phyloP scores from a whole-genome alignment of 2,329 filamentous ascomycete species.

The Colletotrichum paranaense region DNA sequence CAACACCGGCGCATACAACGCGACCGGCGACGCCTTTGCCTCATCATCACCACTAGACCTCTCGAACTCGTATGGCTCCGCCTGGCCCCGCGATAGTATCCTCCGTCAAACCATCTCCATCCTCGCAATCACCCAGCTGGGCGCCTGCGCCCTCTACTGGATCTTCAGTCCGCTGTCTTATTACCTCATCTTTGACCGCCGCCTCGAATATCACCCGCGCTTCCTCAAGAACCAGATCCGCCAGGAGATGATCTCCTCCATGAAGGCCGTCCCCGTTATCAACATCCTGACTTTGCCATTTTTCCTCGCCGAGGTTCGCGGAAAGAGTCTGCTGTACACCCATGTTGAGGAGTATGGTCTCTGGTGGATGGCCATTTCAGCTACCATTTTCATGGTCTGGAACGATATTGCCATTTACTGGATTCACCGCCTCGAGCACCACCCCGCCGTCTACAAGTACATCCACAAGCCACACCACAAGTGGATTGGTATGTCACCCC shows the following conservation, averaged over 20 bases:
- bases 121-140: slow-evolving; percentile 51
- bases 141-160: slow-evolving; percentile 65
- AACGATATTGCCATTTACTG: slow-evolving; percentile 60
- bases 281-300: slow-evolving; percentile 57
- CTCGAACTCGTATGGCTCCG: slow-evolving; percentile 39
- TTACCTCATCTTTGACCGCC: slow-evolving; percentile 69
- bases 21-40: slow-evolving; percentile 31
- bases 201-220: slow-evolving; percentile 58
- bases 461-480: slow-evolving; percentile 62
- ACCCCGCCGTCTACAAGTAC: slow-evolving; percentile 58
- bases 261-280: slow-evolving; percentile 56
- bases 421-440: slow-evolving; percentile 59
- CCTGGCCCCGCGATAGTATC: slow-evolving; percentile 54
- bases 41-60: neutral
- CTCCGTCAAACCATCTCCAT: slow-evolving; percentile 52
- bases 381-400: slow-evolving; percentile 56
- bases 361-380: slow-evolving; percentile 51
- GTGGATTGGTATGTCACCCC: slow-evolving; percentile 53
- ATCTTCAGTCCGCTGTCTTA: slow-evolving; percentile 78
- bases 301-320: slow-evolving; percentile 60
- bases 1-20: slow-evolving; percentile 10
- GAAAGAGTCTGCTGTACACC: slow-evolving; percentile 55
- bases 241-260: slow-evolving; percentile 55
- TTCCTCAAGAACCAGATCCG: slow-evolving; percentile 60
- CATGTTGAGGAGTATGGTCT: slow-evolving; percentile 52